Evolutionary conservation across 2,329 filamentous ascomycete genomes (phyloP), one percentile per base, ranked within the genome.

Genomic region (Sporothrix dimorphospora): DNA sequence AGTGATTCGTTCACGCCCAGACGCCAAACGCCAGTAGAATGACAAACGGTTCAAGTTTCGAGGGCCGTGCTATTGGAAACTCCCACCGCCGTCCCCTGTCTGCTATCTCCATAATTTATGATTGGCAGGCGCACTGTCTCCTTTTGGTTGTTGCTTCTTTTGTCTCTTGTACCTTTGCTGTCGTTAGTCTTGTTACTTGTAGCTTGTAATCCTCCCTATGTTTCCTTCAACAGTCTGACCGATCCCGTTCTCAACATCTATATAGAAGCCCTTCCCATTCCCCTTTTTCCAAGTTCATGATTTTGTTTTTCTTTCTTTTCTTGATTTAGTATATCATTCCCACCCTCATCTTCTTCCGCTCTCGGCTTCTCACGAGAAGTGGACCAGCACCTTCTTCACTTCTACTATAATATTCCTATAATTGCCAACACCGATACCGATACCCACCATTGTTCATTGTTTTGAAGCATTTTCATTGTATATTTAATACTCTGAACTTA

Each of bases 181-280:
- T 49, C 19, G n/a, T 21, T 45, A n/a, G 34, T 45, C n/a, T n/a
- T n/a, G 47, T 49, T 6, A 6, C 1, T 42, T 42, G 57, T 65
- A 27, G 27, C n/a, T 45, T 45, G 38, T 66, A 30, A n/a, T 30
- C 38, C 42, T 34, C 27, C 40, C 24, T 30, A 24, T 8, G 8
- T 45, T 47, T 27, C 61, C 4, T n/a, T 66, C 21, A 30, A 16
- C 40, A 5, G 19, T 30, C 12, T 70, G 53, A 14, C 47, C 5
- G 16, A 45, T 38, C 53, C 49, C 42, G 14, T 14, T 45, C 21
- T n/a, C 53, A 42, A 21, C 5, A n/a, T 49, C 51, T 70, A 70
- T 70, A 70, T 70, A 59, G 40, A 38, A 34, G 53, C 14, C 51
- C 40, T 21, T 45, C 51, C 66, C 51, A 42, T 45, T 57, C 67